Base-by-base conservation (phyloP, 2,329 filamentous ascomycete species). In the Periglandula ipomoeae region DNA sequence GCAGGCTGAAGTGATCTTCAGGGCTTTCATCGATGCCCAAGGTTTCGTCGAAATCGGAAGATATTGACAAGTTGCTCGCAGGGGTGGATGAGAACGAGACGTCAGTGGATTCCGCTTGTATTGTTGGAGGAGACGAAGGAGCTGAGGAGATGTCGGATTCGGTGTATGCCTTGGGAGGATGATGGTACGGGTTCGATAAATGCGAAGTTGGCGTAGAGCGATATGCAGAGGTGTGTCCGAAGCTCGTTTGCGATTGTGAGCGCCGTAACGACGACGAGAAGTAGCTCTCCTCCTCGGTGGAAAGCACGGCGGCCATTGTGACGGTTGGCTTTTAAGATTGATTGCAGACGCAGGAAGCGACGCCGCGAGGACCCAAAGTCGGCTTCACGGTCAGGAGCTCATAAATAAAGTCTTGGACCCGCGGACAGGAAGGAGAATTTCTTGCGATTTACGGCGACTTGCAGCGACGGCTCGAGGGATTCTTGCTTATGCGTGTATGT, bases 21-120 rank as follows among this genome's bases (percentile, higher is more conserved):
- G 70, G 63, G 5, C 61, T 58, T 19, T 65, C 61, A 51, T 76
- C 68, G 41, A 73, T 65, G 38, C 70, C 62, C 48, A 76, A 65
- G 11, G 58, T 51, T 40, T 75, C 72, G 45, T 81, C 77, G 57
- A 70, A 76, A 50, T 78, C 75, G 42, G 74, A 78, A 48, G 78
- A 74, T 48, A 85, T 66, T 11, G 81, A 85, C 48, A 83, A 65
- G 55, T 76, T 84, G 57, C 79, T 82, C 17, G 77, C 75, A 4
- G 81, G 76, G 3, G 81, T 85, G 2, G 82, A 84, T 22, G 73
- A 71, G 60, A 74, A 78, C 2, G 81, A 83, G 4, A 75, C 73
- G 49, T 74, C 69, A 20, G 68, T 81, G 61, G 68, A 78, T 53
- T 79, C 77, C 48, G 68, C 68, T 48, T 74, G 72, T 32, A 72